A percentile compares a stretch with the other conserved stretches of the same genome.
phyloP scores from a whole-genome alignment of 345 rosid genomes.

The Salix suchowensis region DNA sequence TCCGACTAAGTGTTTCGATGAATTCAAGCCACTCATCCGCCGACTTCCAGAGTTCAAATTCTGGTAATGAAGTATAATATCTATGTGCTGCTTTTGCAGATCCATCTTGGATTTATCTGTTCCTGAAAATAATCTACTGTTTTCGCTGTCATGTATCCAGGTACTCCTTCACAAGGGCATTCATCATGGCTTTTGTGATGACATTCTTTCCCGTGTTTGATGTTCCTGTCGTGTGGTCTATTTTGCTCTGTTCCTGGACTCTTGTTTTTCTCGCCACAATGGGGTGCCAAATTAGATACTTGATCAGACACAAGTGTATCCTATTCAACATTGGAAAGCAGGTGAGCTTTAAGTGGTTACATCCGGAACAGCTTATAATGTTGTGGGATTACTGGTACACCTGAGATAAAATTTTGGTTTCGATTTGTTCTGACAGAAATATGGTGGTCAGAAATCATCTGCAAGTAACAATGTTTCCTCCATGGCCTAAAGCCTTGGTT shows the following conservation, averaged over 20 bases:
- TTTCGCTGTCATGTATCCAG: slow-evolving; percentile 31
- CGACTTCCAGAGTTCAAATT: slow-evolving; percentile 89
- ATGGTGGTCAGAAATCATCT: slow-evolving; percentile 48
- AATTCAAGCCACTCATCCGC: slow-evolving; percentile 86
- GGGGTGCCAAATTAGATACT: slow-evolving; percentile 76
- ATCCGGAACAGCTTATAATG: neutral
- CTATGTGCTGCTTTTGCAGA: neutral
- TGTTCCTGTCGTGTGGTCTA: slow-evolving; percentile 88
- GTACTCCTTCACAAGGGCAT: slow-evolving; percentile 76
- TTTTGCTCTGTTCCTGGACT: slow-evolving; percentile 71
- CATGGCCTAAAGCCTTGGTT: slow-evolving; percentile 32
- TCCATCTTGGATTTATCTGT: neutral
- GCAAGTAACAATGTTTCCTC: slow-evolving; percentile 54
- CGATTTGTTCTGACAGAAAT: slow-evolving; percentile 29
- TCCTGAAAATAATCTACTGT: neutral
- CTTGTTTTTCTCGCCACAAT: slow-evolving; percentile 69
- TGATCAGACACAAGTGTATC: slow-evolving; percentile 81
- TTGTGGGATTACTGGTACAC: too few species aligned
- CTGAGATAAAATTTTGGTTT: neutral
- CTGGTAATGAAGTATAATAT: slow-evolving; percentile 45
- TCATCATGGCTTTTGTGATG: slow-evolving; percentile 68
- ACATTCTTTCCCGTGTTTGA: slow-evolving; percentile 79
- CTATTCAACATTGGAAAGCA: slow-evolving; percentile 73
- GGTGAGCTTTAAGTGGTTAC: slow-evolving; percentile 28
- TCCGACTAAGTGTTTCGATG: slow-evolving; percentile 83